Evolutionary conservation across 1,284 basidiomycete species (phyloP), one percentile per base, ranked within the genome.

Genomic region (Heterobasidion parviporum): DNA sequence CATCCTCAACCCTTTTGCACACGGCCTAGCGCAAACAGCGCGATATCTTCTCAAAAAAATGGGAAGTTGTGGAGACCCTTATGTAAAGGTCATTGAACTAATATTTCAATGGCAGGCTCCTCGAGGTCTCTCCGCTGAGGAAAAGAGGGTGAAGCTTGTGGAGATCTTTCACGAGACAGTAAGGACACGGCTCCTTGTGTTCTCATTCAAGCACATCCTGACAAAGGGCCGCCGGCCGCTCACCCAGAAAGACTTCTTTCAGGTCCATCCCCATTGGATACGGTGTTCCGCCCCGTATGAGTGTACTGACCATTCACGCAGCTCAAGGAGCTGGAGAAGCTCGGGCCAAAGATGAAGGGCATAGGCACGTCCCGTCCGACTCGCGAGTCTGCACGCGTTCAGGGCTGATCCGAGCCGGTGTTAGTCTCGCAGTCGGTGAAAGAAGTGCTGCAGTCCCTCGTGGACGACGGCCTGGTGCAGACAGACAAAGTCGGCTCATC

Each of bases 101-200:
- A 26, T 6, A 26, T 26, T 6, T 26, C 26, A 6, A 4, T 26
- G 5, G 35, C 26, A 89, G 87, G 85, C 87, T 55, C 87, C 87
- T 43, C 77, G 85, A 70, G 89, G 89, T 62, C 74, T 92, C 51
- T 90, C 89, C 34, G 80, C 76, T 6, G 89, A 92, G 66, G 89
- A 92, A 67, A 92, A 92, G 67, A 84, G 87, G 62, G 75, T 84
- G 58, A 88, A 85, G 64, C 66, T 95, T 56, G 70, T 94, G 16
- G 92, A 94, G 70, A 88, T 94, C 63, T 94, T 95, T 66, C 91
- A 94, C 65, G 92, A 95, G 69, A 86, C 86, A 10, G 92, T 89
- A 63, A 62, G 79, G 8, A 34, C n/a, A 36, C 32, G 7, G 14
- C 33, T 15, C 43, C 32, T 8, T 9, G 32, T 65, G 1, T 5